Evolutionary conservation across 2,329 filamentous ascomycete species (phyloP).

Genomic region (Macroventuria anomochaeta): DNA sequence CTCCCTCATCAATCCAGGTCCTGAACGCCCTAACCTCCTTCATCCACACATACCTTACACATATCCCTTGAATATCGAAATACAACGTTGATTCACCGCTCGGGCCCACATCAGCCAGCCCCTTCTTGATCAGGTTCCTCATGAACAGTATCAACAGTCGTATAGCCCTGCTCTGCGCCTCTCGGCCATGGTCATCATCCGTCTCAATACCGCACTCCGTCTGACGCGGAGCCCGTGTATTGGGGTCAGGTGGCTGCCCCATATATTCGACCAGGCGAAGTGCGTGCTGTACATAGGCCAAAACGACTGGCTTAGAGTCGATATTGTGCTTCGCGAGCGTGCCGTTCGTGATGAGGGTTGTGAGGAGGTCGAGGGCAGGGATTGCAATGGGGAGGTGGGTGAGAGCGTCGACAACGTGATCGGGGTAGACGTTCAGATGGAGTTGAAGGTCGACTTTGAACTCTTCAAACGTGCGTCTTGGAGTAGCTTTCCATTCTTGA

Average conservation of each 20-base stretch:
- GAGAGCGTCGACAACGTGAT: slow-evolving; percentile 35
- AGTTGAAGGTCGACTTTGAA: slow-evolving; percentile 32
- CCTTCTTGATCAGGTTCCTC: slow-evolving; percentile 46
- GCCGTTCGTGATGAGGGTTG: slow-evolving; percentile 41
- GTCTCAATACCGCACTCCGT: background rate
- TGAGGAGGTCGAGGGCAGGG: slow-evolving; percentile 49
- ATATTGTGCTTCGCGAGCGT: slow-evolving; percentile 33
- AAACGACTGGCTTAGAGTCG: slow-evolving; percentile 39
- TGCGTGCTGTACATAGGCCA: slow-evolving; percentile 48
- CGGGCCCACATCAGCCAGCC: slow-evolving; percentile 22
- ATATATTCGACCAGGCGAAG: slow-evolving; percentile 46
- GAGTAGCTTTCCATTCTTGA: background rate
- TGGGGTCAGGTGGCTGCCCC: slow-evolving; percentile 25
- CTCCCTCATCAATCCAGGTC: slow-evolving; percentile 36
- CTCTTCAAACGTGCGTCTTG: slow-evolving; percentile 23
- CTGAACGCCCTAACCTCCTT: slow-evolving; percentile 51
- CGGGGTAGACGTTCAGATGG: slow-evolving; percentile 30
- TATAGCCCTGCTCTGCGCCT: slow-evolving; percentile 47
- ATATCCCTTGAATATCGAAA: slow-evolving; percentile 52
- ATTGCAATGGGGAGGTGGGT: slow-evolving; percentile 47
- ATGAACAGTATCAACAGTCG: slow-evolving; percentile 49
- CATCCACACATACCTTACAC: slow-evolving; percentile 50
- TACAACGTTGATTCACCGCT: slow-evolving; percentile 24
- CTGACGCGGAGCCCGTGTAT: background rate
- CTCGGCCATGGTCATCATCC: slow-evolving; percentile 35